A percentile compares a stretch with the other conserved stretches of the same genome.
These are phyloP conservation scores for Colletotrichum filicis DNA, from an alignment of 2,329 filamentous ascomycete genomes.

Conservation along the genomic window DNA sequence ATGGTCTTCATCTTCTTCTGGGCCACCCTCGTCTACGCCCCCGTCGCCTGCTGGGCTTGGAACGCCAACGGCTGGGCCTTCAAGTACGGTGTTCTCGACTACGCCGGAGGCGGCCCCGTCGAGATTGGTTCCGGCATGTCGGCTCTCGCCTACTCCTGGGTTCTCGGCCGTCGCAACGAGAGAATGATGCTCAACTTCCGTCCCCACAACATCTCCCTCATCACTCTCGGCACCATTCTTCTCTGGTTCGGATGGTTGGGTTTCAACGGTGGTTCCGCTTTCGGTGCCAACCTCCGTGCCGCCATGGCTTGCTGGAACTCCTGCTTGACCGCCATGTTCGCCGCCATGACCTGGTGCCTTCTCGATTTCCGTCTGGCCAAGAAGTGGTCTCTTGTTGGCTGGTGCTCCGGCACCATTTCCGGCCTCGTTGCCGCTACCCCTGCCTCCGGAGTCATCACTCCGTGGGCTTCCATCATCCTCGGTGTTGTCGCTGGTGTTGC, in stretches of 20 bases:
- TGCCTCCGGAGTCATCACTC: conserved; percentile 74
- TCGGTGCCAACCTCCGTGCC: conserved; percentile 93
- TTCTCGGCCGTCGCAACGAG: conserved; percentile 95
- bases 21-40: conserved; percentile 98
- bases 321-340: conserved; percentile 92
- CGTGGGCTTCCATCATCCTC: conserved; percentile 75
- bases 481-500: conserved; percentile 73
- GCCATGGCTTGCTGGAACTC: conserved; percentile 99
- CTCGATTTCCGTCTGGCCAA: conserved; percentile 94
- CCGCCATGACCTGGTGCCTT: conserved; percentile 90
- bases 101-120: conserved; percentile 95
- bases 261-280: conserved; percentile 96
- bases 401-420: conserved; percentile 78
- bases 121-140: conserved; percentile 96
- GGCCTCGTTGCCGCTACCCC: conserved; percentile 78
- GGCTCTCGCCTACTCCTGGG: conserved; percentile 93
- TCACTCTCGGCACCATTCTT: conserved; percentile 93
- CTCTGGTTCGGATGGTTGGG: conserved; percentile 99
- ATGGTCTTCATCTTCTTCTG: conserved; percentile 97
- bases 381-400: conserved; percentile 89
- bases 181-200: conserved; percentile 99
- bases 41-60: conserved; percentile 96
- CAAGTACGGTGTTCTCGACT: conserved; percentile 92
- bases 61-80: conserved; percentile 93
- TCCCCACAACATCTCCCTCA: conserved; percentile 97